Base-by-base conservation (phyloP, 2,329 filamentous ascomycete genomes). In the Emericellopsis cladophorae region DNA sequence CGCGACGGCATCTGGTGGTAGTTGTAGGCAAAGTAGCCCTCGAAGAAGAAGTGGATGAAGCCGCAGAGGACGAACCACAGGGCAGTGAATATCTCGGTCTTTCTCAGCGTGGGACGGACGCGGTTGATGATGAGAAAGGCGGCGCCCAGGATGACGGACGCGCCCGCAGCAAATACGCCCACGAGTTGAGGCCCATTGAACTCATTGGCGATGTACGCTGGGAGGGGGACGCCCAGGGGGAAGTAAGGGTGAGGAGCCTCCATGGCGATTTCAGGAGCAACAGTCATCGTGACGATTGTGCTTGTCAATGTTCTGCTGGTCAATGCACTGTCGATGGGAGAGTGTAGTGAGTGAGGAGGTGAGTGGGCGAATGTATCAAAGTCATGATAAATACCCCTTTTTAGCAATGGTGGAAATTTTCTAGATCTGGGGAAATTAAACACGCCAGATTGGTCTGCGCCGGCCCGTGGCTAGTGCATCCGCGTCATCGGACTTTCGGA, bases 61-160 rank as follows among this genome's bases (percentile, higher is more conserved):
- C 63, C 73, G 70, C 81, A 84, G 12, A 90, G 66, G 18, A 81
- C 70, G 57, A 89, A 89, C 85, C 85, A 90, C 60, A 86, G 60
- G 18, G 81, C 73, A 5, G 72, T 73, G 11, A 70, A 49, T 36
- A 76, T 66, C 48, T 87, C 82, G 22, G 55, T 56, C 7, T 50
- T 58, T 29, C 65, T 62, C 40, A 86, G 54, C 9, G 58, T 64
- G 2, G 76, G 74, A 15, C 74, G 66, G 33, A 67, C 52, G 43
- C 59, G 61, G 48, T 70, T 74, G 44, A 75, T 66, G 31, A 78
- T 47, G 8, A 68, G 44, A 42, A 72, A 72, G 4, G 79, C 78
- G 7, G 66, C 51, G 21, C 66, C 58, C 44, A 89, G 72, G 45
- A 87, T 70, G 31, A 59, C 59, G 0, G 64, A 58, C 51, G 74